Conservation (phyloP, 1,284 basidiomycete species). For the Sanguinoderma infundibulare region DNA sequence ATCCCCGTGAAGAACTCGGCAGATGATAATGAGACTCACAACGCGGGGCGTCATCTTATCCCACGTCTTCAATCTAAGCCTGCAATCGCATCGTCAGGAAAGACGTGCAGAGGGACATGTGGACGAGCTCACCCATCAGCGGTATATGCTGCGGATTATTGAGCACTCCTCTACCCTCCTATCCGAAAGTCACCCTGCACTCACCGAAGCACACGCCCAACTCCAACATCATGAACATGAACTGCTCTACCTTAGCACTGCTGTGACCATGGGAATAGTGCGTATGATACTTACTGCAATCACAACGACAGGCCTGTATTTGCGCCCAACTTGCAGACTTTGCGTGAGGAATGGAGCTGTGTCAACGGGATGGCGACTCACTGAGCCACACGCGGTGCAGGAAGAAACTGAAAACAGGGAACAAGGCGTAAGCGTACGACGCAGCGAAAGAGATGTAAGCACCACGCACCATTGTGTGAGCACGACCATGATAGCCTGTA, state of each 20-base stretch:
- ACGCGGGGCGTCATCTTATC: background rate
- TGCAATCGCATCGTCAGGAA: background rate
- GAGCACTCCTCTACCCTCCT: background rate
- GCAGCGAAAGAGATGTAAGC: background rate
- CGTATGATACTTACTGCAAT: background rate
- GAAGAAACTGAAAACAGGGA: background rate
- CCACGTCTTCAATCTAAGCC: slow-evolving; percentile 1
- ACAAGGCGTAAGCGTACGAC: background rate
- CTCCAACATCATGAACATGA: slow-evolving; percentile 2
- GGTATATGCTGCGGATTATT: background rate
- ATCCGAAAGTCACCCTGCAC: background rate
- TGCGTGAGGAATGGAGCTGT: background rate
- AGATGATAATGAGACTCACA: background rate
- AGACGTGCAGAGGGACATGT: background rate
- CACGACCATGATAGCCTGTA: slow-evolving; percentile 1
- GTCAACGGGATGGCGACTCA: background rate
- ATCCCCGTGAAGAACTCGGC: background rate
- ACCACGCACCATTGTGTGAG: background rate
- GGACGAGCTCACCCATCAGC: background rate
- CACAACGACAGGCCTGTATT: background rate
- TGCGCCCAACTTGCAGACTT: background rate
- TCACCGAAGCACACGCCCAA: background rate
- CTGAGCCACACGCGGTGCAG: slow-evolving; percentile 4
- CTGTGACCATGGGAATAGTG: background rate
- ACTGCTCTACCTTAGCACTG: background rate